Base-by-base conservation (phyloP, 2,329 filamentous ascomycete genomes). In the Aspergillus terreus region DNA sequence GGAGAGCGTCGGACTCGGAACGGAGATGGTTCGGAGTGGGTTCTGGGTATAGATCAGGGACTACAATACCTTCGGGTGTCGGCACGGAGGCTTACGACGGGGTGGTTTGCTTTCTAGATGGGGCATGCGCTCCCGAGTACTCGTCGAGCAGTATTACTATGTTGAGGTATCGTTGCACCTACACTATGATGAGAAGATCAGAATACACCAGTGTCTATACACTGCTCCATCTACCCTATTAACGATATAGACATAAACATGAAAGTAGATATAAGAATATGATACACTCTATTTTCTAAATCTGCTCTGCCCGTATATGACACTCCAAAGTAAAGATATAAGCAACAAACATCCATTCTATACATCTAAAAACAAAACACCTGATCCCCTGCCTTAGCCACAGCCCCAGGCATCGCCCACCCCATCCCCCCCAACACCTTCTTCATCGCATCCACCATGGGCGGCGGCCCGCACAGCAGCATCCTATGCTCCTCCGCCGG, bases 381-480 rank as follows among this genome's bases (percentile, higher is more conserved):
- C 49, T 81, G 74, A 57, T 83, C 80, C 0, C 68, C 69, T 59
- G 77, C 74, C 63, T 78, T 82, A 2, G 75, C 66, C 9, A 76
- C 67, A 2, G 76, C 69, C 0, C 76, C 75, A 0, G 80, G 77
- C 49, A 73, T 69, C 50, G 78, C 67, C 54, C 76, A 83, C 0
- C 80, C 81, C 35, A 83, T 46, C 10, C 67, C 68, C 1, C 65
- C 67, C 49, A 82, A 58, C 7, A 64, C 65, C 59, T 75, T 78
- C 71, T 82, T 84, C 32, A 76, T 72, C 0, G 79, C 80, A 35
- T 76, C 76, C 10, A 85, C 68, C 81, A 85, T 81, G 0, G 75
- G 76, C 0, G 82, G 82, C 0, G 82, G 82, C 0, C 82, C 83
- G 56, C 82, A 85, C 1, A 85, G 64, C 68, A 83, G 67, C 6